Evolutionary conservation across 805 yeast genomes (phyloP).

Genomic region (Schizosaccharomyces octosporus): DNA sequence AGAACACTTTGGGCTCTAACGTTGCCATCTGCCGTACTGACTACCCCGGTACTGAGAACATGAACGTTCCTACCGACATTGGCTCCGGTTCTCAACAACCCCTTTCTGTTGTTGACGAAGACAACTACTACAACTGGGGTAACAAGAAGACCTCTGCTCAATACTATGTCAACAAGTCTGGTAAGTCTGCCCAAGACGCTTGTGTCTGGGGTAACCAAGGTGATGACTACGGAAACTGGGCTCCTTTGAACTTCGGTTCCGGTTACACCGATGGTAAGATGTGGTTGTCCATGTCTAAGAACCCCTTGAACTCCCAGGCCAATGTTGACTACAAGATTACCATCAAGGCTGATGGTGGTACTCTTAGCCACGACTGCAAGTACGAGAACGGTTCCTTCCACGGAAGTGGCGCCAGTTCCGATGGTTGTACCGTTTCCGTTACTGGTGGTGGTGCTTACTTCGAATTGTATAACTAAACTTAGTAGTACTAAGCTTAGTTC

Average conservation of each 20-base stretch:
- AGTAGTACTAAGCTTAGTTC: background rate
- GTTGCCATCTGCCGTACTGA: constrained; percentile 94
- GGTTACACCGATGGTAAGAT: constrained; percentile 53
- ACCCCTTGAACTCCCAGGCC: constrained; percentile 30
- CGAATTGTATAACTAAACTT: constrained; percentile 32
- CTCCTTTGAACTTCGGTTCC: constrained; percentile 85
- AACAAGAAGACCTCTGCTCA: constrained; percentile 72
- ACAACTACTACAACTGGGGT: constrained; percentile 54
- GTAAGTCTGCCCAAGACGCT: constrained; percentile 71
- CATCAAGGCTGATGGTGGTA: constrained; percentile 48
- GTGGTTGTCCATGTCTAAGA: constrained; percentile 56
- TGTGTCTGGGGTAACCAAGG: constrained; percentile 78
- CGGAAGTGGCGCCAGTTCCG: constrained; percentile 15
- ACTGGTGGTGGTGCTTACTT: constrained; percentile 62
- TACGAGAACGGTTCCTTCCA: constrained; percentile 59
- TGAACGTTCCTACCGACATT: constrained; percentile 81
- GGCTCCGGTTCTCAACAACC: constrained; percentile 38
- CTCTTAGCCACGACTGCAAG: constrained; percentile 48
- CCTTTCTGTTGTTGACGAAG: constrained; percentile 59
- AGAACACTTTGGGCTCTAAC: constrained; percentile 31
- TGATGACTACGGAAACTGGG: constrained; percentile 87
- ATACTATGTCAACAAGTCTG: constrained; percentile 92
- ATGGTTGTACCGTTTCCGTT: constrained; percentile 83
- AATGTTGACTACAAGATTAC: constrained; percentile 51
- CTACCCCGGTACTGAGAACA: constrained; percentile 97